These are phyloP conservation scores for Aplosporella prunicola DNA, from an alignment of 2,329 filamentous ascomycete species.

Conservation along the genomic window DNA sequence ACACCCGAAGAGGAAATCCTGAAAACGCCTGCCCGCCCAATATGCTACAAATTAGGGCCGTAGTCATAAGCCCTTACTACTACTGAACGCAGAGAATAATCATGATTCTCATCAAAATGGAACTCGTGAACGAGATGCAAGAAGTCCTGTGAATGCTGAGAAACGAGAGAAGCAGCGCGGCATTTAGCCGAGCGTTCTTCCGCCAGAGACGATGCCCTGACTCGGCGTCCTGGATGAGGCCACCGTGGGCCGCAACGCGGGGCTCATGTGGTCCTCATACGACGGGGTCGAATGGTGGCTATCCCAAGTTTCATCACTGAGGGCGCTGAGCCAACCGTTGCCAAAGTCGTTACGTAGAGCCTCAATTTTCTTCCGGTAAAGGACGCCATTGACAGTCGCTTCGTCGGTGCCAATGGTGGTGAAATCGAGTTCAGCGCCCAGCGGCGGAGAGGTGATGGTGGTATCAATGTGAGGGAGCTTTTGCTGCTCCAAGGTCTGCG, in stretches of 20 bases:
- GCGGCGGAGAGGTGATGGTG: conserved; percentile 18
- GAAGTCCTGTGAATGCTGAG: conserved; percentile 1
- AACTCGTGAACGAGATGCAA: not conserved
- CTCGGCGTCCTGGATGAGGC: conserved; percentile 23
- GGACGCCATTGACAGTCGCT: conserved; percentile 61
- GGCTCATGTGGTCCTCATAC: conserved; percentile 13
- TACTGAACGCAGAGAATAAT: conserved; percentile 9
- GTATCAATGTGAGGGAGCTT: conserved; percentile 14
- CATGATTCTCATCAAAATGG: conserved; percentile 9
- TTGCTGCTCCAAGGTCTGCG: conserved; percentile 3
- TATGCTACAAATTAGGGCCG: conserved; percentile 11
- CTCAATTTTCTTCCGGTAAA: conserved; percentile 83
- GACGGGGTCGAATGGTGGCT: conserved; percentile 13
- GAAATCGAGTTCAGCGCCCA: conserved; percentile 10
- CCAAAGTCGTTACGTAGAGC: conserved; percentile 76
- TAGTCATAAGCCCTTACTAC: conserved; percentile 5
- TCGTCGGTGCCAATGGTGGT: conserved; percentile 27
- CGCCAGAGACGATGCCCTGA: conserved; percentile 30
- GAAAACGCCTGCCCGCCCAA: conserved; percentile 4
- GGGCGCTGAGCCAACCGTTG: conserved; percentile 74
- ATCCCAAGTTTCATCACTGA: conserved; percentile 65
- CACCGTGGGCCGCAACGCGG: conserved; percentile 23
- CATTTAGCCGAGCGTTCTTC: conserved; percentile 29
- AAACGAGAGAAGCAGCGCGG: conserved; percentile 8
- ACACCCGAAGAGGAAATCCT: conserved; percentile 3